A percentile compares a stretch with the other conserved stretches of the same genome.
Conservation (phyloP, 345 rosid genomes). For the Hirschfeldia incana region DNA sequence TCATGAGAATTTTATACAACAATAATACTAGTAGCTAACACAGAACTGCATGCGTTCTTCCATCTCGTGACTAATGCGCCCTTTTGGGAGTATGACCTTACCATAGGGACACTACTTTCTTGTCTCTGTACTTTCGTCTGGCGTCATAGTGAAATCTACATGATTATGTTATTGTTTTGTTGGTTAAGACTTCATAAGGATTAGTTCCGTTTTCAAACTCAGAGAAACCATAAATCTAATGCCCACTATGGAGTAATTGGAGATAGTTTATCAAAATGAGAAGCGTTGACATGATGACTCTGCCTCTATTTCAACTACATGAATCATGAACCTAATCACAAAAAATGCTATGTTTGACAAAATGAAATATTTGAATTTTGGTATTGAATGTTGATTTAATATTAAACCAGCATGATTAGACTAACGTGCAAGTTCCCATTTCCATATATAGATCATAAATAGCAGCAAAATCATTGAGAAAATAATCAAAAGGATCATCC, state of each 20-base stretch:
- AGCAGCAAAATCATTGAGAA: neutral
- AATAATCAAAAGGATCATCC: neutral
- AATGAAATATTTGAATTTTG: neutral
- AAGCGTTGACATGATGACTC: neutral
- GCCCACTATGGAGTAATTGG: neutral
- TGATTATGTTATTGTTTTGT: too few species aligned
- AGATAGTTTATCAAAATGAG: neutral
- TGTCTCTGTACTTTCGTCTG: too few species aligned
- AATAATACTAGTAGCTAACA: too few species aligned
- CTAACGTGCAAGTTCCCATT: neutral
- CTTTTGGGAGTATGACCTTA: too few species aligned
- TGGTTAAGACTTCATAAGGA: too few species aligned
- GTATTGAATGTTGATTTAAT: constrained; percentile 1
- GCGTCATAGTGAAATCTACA: too few species aligned
- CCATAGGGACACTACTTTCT: too few species aligned
- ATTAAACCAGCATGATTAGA: neutral
- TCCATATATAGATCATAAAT: neutral
- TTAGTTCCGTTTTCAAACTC: too few species aligned
- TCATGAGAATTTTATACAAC: too few species aligned
- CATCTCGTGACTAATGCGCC: too few species aligned
- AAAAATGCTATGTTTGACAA: neutral
- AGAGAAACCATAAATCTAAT: too few species aligned
- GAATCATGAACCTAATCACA: neutral
- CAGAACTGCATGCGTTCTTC: too few species aligned
- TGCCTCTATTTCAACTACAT: neutral